Base-by-base conservation (phyloP, 257 asterid genomes). In the Penstemon eatonii region DNA sequence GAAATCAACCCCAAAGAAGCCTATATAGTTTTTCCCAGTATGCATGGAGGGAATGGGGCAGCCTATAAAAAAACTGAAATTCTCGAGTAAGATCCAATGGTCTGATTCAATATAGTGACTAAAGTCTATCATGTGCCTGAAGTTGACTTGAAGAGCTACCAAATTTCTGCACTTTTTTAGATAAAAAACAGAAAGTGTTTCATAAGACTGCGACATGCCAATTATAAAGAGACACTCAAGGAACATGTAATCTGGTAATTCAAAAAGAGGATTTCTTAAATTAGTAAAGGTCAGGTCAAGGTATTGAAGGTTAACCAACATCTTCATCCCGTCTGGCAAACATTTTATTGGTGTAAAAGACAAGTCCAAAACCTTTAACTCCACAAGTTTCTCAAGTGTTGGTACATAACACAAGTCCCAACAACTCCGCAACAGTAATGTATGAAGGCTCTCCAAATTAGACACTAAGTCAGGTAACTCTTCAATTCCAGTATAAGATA, bases 31-130 rank as follows among this genome's bases (percentile, higher is more conserved):
- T 56, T 60, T 69, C 8, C 67, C 79, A 0, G 58, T 42, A 53
- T 45, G 6, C 11, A 45, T 37, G 60, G 73, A 73, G 40, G 61
- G 40, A 3, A 53, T n/a, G 6, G 60, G 75, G 52, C 45, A 10
- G 43, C 82, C 82, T 10, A 78, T 41, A 42, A 56, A 65, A 57
- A 73, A 73, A 46, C 56, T 78, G 75, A 78, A 73, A 46, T 69
- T 64, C 51, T 73, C 66, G n/a, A 77, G 69, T 13, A 36, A 52
- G 40, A 46, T 64, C 79, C 78, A 77, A 50, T 63, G 71, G 38
- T 72, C 76, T 7, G 73, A 73, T 7, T 1, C 8, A 0, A 49
- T 42, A 41, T 73, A 78, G 25, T 10, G 6, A 43, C 53, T 41
- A 44, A 78, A 78, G 57, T 73, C 82, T 6, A 59, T 41, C 15